A percentile compares a stretch with the other conserved stretches of the same genome.
phyloP scores from a whole-genome alignment of 495 filamentous ascomycete genomes.

The Neurospora sublineolata region DNA sequence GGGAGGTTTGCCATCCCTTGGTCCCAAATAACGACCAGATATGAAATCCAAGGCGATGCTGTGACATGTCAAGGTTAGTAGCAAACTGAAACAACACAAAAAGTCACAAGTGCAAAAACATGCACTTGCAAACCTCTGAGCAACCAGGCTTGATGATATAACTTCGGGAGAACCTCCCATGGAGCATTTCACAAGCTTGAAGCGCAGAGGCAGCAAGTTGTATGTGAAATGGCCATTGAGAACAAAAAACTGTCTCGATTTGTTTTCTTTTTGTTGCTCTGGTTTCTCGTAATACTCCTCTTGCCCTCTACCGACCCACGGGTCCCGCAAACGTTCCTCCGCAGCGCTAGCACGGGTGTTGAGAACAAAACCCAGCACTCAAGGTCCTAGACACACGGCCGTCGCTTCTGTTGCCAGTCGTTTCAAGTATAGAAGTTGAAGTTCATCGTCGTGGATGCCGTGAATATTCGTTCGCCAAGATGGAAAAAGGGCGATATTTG shows the following conservation, averaged over 20 bases:
- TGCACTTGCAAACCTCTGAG: constrained; percentile 7
- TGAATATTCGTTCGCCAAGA: not conserved
- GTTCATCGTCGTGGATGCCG: not conserved
- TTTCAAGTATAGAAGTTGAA: not conserved
- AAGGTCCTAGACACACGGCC: not conserved
- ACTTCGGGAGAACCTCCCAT: constrained; percentile 54
- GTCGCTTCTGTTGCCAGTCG: not conserved
- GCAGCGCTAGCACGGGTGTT: not conserved
- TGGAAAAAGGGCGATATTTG: not conserved
- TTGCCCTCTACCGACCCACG: not conserved
- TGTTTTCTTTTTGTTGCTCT: constrained; percentile 8
- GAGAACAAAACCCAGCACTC: not conserved
- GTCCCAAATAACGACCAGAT: not conserved
- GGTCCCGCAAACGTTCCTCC: not conserved
- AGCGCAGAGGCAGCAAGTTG: constrained; percentile 22
- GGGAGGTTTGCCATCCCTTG: not conserved
- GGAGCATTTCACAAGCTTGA: constrained; percentile 46
- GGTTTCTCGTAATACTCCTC: constrained; percentile 1
- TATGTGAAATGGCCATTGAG: constrained; percentile 51
- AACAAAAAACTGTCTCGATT: constrained; percentile 20
- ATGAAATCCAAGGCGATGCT: not conserved
- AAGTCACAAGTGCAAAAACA: not conserved
- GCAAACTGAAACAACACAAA: not conserved
- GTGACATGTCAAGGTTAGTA: constrained; percentile 6
- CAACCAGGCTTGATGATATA: constrained; percentile 8